A percentile compares a stretch with the other conserved stretches of the same genome.
Conservation (phyloP, 768 basidiomycete species). For the Pholiota microspora region DNA sequence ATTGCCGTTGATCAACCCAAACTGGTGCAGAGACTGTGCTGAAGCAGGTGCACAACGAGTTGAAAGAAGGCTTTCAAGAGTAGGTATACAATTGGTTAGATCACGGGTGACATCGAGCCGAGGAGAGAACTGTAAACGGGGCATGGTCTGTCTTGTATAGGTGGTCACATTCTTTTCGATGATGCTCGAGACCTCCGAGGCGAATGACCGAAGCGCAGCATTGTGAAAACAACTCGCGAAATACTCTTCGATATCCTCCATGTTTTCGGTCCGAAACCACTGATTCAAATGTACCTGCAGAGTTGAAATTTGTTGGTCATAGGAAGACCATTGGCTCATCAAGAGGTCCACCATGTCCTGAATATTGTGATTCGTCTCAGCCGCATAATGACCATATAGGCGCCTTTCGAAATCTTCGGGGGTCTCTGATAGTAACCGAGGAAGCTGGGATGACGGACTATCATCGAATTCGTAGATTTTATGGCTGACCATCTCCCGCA, state of each 20-base stretch:
- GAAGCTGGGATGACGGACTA: slow-evolving; percentile 4
- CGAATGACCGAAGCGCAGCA: slow-evolving; percentile 8
- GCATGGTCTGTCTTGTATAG: too few species aligned
- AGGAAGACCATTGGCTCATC: slow-evolving; percentile 17
- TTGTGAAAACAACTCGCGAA: slow-evolving; percentile 15
- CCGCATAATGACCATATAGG: not conserved
- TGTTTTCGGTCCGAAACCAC: slow-evolving; percentile 9
- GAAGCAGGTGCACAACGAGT: too few species aligned
- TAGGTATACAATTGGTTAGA: too few species aligned
- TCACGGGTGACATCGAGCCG: too few species aligned
- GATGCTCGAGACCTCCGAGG: not conserved
- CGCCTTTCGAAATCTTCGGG: not conserved
- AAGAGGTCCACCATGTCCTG: slow-evolving; percentile 5
- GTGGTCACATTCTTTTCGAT: not conserved
- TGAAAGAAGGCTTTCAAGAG: too few species aligned
- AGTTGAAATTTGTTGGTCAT: not conserved
- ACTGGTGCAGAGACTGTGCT: not conserved
- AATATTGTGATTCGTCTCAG: not conserved
- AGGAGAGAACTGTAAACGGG: too few species aligned
- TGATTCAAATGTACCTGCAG: not conserved
- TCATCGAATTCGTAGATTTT: not conserved
- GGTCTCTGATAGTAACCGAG: not conserved
- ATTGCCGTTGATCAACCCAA: not conserved
- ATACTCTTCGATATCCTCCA: slow-evolving; percentile 9
- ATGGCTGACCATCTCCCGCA: slow-evolving; percentile 6